Conservation (phyloP, 2,329 filamentous ascomycete species). For the Fusarium sp. region DNA sequence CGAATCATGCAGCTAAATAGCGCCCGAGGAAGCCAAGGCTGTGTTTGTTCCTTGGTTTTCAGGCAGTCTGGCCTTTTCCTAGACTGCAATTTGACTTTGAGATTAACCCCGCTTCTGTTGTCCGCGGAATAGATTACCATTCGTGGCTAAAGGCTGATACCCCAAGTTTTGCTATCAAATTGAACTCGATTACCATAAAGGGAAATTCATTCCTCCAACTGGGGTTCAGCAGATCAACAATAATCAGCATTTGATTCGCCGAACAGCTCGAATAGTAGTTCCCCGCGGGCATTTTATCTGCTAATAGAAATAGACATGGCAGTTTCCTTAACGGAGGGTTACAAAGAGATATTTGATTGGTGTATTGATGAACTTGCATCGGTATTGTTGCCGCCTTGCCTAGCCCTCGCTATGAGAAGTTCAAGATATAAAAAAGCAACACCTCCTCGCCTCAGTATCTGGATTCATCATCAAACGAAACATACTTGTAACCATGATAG, state of each 20-base stretch:
- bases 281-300: background rate
- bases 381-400: background rate
- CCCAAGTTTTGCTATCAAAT: background rate
- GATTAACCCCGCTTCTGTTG: too few species aligned
- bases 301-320: background rate
- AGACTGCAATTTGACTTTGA: too few species aligned
- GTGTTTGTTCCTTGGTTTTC: too few species aligned
- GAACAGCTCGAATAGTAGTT: background rate
- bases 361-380: background rate
- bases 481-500: background rate
- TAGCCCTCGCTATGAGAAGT: too few species aligned
- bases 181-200: background rate
- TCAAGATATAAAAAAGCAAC: background rate
- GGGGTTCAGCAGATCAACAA: background rate
- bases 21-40: too few species aligned
- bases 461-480: background rate
- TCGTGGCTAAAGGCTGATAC: too few species aligned
- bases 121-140: too few species aligned
- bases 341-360: background rate
- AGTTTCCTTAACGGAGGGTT: background rate
- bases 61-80: too few species aligned
- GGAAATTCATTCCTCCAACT: background rate
- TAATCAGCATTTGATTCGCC: background rate
- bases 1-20: too few species aligned
- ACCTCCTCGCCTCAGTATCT: too few species aligned